Percentiles rank a stretch among this genome's conserved stretches.
These are phyloP conservation scores for Debaryomyces robertsiae DNA, from an alignment of 1,139 yeast genomes.

Conservation along the genomic window DNA sequence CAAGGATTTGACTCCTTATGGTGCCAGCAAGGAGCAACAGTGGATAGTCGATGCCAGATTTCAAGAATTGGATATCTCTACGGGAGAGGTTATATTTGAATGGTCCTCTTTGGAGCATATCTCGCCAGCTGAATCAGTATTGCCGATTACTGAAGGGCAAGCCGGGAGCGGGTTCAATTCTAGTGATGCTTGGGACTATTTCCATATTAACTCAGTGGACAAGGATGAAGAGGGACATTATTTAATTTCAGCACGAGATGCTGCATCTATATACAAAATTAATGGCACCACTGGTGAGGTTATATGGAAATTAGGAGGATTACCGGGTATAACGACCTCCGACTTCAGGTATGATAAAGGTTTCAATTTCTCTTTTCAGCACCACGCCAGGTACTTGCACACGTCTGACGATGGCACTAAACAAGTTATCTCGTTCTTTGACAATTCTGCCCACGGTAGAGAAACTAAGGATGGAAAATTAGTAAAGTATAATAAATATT, in stretches of 20 bases:
- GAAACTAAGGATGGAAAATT: slow-evolving; percentile 30
- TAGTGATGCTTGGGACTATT: slow-evolving; percentile 43
- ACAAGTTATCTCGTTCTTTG: slow-evolving; percentile 36
- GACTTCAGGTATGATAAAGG: slow-evolving; percentile 21
- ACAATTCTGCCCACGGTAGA: slow-evolving; percentile 40
- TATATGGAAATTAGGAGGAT: slow-evolving; percentile 37
- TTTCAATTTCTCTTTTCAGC: slow-evolving; percentile 38
- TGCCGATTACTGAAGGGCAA: slow-evolving; percentile 27
- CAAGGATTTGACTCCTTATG: slow-evolving; percentile 28
- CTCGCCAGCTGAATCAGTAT: slow-evolving; percentile 32
- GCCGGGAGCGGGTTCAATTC: slow-evolving; percentile 37
- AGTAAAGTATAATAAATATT: slow-evolving; percentile 23
- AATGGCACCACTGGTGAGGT: slow-evolving; percentile 39
- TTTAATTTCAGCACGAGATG: slow-evolving; percentile 37
- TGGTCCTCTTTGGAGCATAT: slow-evolving; percentile 43
- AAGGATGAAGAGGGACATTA: slow-evolving; percentile 41
- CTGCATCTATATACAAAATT: slow-evolving; percentile 36
- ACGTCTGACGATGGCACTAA: slow-evolving; percentile 25
- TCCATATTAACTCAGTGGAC: slow-evolving; percentile 45
- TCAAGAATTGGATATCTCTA: slow-evolving; percentile 38
- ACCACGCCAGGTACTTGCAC: slow-evolving; percentile 36
- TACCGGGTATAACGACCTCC: slow-evolving; percentile 27
- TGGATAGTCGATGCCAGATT: slow-evolving; percentile 37
- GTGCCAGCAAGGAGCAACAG: slow-evolving; percentile 26
- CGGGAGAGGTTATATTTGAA: slow-evolving; percentile 39